Evolutionary conservation across 2,329 filamentous ascomycete genomes (phyloP).

Genomic region (Paracoccidioides lutzii): DNA sequence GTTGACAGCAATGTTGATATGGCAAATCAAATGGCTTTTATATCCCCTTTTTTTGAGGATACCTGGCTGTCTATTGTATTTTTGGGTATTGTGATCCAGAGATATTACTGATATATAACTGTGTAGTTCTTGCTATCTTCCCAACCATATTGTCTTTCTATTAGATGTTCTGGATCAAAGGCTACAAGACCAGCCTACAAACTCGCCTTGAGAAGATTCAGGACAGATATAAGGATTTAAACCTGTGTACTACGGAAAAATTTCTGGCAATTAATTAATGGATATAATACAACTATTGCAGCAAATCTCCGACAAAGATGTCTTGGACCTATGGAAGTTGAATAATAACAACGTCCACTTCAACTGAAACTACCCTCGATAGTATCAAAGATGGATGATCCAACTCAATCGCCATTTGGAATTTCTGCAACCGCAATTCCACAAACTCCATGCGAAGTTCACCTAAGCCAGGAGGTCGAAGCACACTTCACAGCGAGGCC

Average conservation of each 20-base stretch:
- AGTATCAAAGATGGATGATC: slow-evolving; percentile 8
- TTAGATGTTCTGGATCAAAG: too few relatives aligned
- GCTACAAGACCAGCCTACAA: too few relatives aligned
- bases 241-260: not conserved
- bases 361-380: not conserved
- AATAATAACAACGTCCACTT: not conserved
- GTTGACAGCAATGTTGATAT: too few relatives aligned
- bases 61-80: too few relatives aligned
- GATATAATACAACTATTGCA: not conserved
- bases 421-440: slow-evolving; percentile 23
- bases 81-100: too few relatives aligned
- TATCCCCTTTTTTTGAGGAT: too few relatives aligned
- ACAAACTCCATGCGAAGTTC: slow-evolving; percentile 18
- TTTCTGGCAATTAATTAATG: too few relatives aligned
- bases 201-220: too few relatives aligned
- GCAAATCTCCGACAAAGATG: not conserved
- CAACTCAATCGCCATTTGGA: slow-evolving; percentile 19
- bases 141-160: too few relatives aligned
- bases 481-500: slow-evolving; percentile 20
- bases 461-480: slow-evolving; percentile 18
- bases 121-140: too few relatives aligned
- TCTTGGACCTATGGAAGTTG: not conserved
- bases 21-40: too few relatives aligned
- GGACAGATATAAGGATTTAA: not conserved
- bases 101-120: too few relatives aligned